phyloP scores from a whole-genome alignment of 495 filamentous ascomycete genomes.

The Elasticomyces elasticus region DNA sequence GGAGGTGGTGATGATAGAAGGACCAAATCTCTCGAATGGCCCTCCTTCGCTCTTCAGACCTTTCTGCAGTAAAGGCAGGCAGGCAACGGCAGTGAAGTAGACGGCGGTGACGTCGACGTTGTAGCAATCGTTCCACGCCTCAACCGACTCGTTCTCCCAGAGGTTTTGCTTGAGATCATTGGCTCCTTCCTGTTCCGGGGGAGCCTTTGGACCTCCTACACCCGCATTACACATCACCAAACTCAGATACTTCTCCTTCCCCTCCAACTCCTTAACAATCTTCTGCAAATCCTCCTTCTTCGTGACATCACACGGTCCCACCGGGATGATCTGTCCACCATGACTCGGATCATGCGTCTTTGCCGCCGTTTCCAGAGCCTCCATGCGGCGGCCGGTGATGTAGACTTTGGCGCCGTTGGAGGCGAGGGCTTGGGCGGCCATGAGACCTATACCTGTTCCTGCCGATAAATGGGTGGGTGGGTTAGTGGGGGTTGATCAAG shows the following conservation, averaged over 20 bases:
- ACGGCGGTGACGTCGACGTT: conserved; percentile 35
- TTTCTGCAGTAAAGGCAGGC: conserved; percentile 36
- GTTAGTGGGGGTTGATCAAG: too few species aligned
- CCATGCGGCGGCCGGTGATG: conserved; percentile 31
- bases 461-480: too few species aligned
- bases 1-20: conserved; percentile 38
- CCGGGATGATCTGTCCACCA: conserved; percentile 33
- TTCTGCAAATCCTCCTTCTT: conserved; percentile 33
- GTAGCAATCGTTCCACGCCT: conserved; percentile 33
- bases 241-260: conserved; percentile 34
- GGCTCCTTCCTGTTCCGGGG: conserved; percentile 27
- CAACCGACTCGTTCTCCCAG: conserved; percentile 34
- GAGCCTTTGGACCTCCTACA: conserved; percentile 31
- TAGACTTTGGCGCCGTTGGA: conserved; percentile 38
- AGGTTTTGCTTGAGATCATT: conserved; percentile 30
- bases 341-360: conserved; percentile 28
- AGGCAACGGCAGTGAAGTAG: conserved; percentile 37
- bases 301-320: conserved; percentile 36
- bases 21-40: conserved; percentile 25
- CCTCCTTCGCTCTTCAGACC: conserved; percentile 26
- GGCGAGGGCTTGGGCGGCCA: conserved; percentile 35
- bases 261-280: conserved; percentile 27
- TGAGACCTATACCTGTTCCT: conserved; percentile 34
- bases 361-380: conserved; percentile 34
- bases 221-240: conserved; percentile 30